Evolutionary conservation across 805 yeast species (phyloP), one percentile per base, ranked within the genome.

Genomic region (Pichia scutulata): DNA sequence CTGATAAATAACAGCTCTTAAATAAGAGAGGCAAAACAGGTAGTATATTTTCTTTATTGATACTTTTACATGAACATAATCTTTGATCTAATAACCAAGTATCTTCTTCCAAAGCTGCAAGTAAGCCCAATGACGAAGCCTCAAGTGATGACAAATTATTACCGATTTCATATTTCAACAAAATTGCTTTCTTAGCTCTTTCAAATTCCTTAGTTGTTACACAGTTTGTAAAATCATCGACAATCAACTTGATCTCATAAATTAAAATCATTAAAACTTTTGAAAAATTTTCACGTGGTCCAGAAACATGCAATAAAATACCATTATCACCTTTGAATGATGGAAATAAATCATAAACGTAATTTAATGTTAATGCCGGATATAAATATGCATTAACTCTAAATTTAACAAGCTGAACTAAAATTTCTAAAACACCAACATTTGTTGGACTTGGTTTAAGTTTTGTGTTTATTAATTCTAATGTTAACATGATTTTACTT

Each of bases 61-160:
- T 56, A 9, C 73, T 71, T 52, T 83, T 85, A 36, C 84, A 58
- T 0, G 77, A 76, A n/a, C 76, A 78, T 16, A 77, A 55, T 55
- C 89, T 67, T 30, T 78, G 78, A 24, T 80, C 78, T 2, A 82
- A 53, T 1, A 74, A 59, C 79, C 82, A 80, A 28, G 77, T 69
- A 43, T 73, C 66, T 51, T 77, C 77, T 53, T 86, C 95, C 36
- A 84, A 55, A 0, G 77, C 67, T 18, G 77, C 72, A 41, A 76
- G 60, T 0, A 79, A 59, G 0, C 82, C 83, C 12, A 80, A 65
- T 4, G 77, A 65, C 0, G 81, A 78, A 44, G 77, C 61, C 16
- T 70, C 66, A 3, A 78, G 64, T 1, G 86, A 76, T 43, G 72
- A 71, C 2, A 71, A 67, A 7, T 69, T 64, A 1, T 64, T 59